Evolutionary conservation across 108 stramenopile genomes (phyloP).

Genomic region (Skeletonema tropicum): DNA sequence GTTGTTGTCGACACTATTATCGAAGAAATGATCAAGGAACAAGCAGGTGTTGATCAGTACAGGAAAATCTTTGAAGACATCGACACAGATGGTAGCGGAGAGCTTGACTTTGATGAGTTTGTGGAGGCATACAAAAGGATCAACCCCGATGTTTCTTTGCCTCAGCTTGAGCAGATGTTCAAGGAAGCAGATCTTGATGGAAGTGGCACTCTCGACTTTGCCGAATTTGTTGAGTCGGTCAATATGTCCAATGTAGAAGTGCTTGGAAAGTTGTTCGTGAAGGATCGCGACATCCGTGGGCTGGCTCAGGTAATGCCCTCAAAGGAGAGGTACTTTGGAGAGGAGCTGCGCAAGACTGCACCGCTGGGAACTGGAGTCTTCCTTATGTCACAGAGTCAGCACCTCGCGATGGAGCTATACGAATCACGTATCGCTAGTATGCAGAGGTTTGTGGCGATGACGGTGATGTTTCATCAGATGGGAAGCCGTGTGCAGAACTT

Average conservation of each 20-base stretch:
- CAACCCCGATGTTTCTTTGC: slow-evolving; percentile 31
- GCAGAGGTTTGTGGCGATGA: slow-evolving; percentile 82
- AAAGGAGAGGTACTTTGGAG: slow-evolving; percentile 74
- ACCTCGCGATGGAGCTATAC: slow-evolving; percentile 68
- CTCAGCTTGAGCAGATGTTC: slow-evolving; percentile 46
- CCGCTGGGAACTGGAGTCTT: slow-evolving; percentile 55
- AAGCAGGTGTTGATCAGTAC: slow-evolving; percentile 34
- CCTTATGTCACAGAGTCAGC: slow-evolving; percentile 52
- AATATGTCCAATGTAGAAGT: slow-evolving; percentile 29
- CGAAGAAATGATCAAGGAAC: slow-evolving; percentile 40
- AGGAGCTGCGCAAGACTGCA: slow-evolving; percentile 35
- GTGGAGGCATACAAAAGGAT: slow-evolving; percentile 32
- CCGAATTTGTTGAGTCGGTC: slow-evolving; percentile 44
- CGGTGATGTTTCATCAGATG: slow-evolving; percentile 87
- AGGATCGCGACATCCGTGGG: slow-evolving; percentile 62
- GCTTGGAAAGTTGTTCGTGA: slow-evolving; percentile 42
- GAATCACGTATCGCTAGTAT: slow-evolving; percentile 77
- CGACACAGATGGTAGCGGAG: slow-evolving; percentile 54
- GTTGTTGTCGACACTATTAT: slow-evolving; percentile 38
- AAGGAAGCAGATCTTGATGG: slow-evolving; percentile 47
- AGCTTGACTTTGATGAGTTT: slow-evolving; percentile 55
- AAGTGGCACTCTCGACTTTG: slow-evolving; percentile 50
- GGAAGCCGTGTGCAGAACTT: slow-evolving; percentile 67
- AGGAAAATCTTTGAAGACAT: slow-evolving; percentile 49
- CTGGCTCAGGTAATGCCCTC: slow-evolving; percentile 58